Conservation (phyloP, 352 stramenopile genomes). For the Halophytophthora batemanensis region DNA sequence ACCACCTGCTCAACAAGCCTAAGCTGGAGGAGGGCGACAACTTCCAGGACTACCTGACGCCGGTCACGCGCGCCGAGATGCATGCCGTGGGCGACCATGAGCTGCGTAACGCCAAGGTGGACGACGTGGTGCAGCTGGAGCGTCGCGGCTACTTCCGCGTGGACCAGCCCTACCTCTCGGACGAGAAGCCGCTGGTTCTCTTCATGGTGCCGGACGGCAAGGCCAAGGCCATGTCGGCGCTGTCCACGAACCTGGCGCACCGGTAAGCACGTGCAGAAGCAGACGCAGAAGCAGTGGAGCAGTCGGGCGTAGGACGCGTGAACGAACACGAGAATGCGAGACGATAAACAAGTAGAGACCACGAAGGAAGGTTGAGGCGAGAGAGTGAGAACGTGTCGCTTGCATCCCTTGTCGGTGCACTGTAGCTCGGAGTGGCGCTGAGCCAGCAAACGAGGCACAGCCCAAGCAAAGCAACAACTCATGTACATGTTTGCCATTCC, state of each 20-base stretch:
- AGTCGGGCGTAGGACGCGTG: too few species aligned
- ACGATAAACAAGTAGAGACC: neutral
- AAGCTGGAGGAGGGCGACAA: slow-evolving; percentile 98
- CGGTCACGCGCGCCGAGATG: slow-evolving; percentile 92
- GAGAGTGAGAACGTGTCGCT: neutral
- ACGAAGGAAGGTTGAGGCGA: neutral
- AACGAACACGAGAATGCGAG: too few species aligned
- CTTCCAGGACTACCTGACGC: slow-evolving; percentile 97
- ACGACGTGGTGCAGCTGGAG: slow-evolving; percentile 98
- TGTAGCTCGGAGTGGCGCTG: neutral
- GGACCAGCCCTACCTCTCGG: slow-evolving; percentile 76
- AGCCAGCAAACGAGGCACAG: slow-evolving; percentile 8
- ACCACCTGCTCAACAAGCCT: slow-evolving; percentile 98
- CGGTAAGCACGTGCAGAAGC: too few species aligned
- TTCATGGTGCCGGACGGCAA: slow-evolving; percentile 99
- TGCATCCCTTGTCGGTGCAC: neutral
- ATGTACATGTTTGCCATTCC: slow-evolving; percentile 32
- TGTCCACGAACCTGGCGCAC: slow-evolving; percentile 85
- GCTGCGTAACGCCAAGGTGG: slow-evolving; percentile 92
- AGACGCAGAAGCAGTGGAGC: too few species aligned
- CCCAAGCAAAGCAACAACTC: slow-evolving; percentile 15
- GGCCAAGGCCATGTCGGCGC: slow-evolving; percentile 82
- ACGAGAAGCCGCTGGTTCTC: slow-evolving; percentile 91
- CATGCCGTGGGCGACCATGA: slow-evolving; percentile 94
- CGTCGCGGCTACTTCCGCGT: slow-evolving; percentile 97